These are phyloP conservation scores for Leccinum subfulvum DNA, from an alignment of 1,284 basidiomycete species.

Conservation along the genomic window DNA sequence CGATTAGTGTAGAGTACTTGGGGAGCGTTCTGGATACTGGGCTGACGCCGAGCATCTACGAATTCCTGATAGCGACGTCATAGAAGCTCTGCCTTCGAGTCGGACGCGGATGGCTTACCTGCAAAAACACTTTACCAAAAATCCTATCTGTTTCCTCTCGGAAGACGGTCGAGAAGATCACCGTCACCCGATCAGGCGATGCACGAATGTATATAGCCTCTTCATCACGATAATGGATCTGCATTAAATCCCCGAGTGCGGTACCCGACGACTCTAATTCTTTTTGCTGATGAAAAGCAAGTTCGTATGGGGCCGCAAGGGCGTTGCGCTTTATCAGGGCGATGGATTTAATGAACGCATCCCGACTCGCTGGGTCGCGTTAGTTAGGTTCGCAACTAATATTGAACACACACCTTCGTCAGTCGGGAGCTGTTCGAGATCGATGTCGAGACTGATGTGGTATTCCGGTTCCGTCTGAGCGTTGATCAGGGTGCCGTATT, in stretches of 20 bases:
- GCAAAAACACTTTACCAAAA: slow-evolving; percentile 95
- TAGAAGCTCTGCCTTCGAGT: neutral
- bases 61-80: slow-evolving; percentile 72
- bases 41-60: slow-evolving; percentile 92
- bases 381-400: slow-evolving; percentile 1
- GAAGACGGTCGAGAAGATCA: slow-evolving; percentile 97
- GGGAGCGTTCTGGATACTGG: slow-evolving; percentile 93
- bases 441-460: slow-evolving; percentile 84
- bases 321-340: slow-evolving; percentile 92
- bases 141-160: slow-evolving; percentile 97
- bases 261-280: slow-evolving; percentile 70
- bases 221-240: slow-evolving; percentile 92
- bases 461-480: slow-evolving; percentile 79
- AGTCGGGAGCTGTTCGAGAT: slow-evolving; percentile 81
- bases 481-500: slow-evolving; percentile 78
- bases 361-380: slow-evolving; percentile 63
- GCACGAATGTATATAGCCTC: slow-evolving; percentile 97
- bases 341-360: slow-evolving; percentile 78
- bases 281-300: slow-evolving; percentile 86
- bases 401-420: slow-evolving; percentile 65
- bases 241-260: slow-evolving; percentile 82
- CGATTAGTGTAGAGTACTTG: slow-evolving; percentile 97
- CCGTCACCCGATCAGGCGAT: slow-evolving; percentile 92
- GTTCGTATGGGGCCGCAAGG: slow-evolving; percentile 92
- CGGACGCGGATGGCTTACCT: slow-evolving; percentile 51